Percentiles rank a stretch among this genome's conserved stretches.
Conservation (phyloP, 306 rosid species). For the Erythrophleum fordii region DNA sequence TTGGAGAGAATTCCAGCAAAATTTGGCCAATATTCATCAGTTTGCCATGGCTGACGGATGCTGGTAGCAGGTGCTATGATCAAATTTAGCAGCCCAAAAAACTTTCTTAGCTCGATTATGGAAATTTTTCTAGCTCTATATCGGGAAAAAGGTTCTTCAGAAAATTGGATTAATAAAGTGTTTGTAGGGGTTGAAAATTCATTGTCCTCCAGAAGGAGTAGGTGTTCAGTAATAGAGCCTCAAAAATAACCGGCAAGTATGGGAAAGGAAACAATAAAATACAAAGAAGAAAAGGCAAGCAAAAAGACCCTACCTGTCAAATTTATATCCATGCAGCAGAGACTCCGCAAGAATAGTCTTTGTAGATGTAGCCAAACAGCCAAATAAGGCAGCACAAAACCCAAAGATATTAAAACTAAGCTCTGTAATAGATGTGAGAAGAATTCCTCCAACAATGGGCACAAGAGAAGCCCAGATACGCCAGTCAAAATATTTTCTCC, state of each 20-base stretch:
- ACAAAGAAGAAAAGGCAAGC: slow-evolving; percentile 18
- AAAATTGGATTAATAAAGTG: slow-evolving; percentile 4
- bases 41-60: slow-evolving; percentile 24
- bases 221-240: neutral
- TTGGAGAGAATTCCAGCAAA: neutral
- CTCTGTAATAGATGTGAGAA: slow-evolving; percentile 93
- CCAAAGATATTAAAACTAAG: slow-evolving; percentile 93
- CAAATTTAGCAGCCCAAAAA: slow-evolving; percentile 25
- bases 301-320: slow-evolving; percentile 71
- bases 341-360: slow-evolving; percentile 97
- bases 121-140: slow-evolving; percentile 31
- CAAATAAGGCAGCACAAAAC: slow-evolving; percentile 96
- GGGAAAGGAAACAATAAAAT: slow-evolving; percentile 26
- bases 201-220: slow-evolving; percentile 9
- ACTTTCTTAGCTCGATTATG: neutral
- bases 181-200: neutral
- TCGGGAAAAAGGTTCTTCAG: slow-evolving; percentile 3
- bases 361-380: slow-evolving; percentile 97
- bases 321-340: slow-evolving; percentile 92
- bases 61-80: slow-evolving; percentile 27
- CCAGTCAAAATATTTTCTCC: slow-evolving; percentile 95
- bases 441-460: slow-evolving; percentile 99
- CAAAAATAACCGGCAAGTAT: slow-evolving; percentile 11
- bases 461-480: slow-evolving; percentile 90
- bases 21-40: neutral